Conservation (phyloP, 2,329 filamentous ascomycete genomes). For the Alternaria conjuncta region DNA sequence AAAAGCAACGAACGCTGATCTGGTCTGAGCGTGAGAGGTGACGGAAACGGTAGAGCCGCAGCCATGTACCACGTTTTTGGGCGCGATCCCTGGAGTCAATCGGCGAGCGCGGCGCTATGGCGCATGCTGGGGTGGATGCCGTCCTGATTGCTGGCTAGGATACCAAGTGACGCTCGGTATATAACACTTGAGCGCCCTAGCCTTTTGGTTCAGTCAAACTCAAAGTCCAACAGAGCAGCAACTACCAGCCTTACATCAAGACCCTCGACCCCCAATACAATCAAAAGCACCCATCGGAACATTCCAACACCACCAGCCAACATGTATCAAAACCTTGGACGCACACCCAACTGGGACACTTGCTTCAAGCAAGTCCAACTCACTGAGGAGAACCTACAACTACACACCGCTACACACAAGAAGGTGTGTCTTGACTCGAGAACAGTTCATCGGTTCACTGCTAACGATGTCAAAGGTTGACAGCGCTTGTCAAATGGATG, state of each 20-base stretch:
- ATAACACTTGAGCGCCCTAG: constrained; percentile 17
- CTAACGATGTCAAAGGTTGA: constrained; percentile 15
- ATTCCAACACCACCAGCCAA: constrained; percentile 1
- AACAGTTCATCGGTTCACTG: background rate
- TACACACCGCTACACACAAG: constrained; percentile 32
- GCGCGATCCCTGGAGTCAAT: constrained; percentile 24
- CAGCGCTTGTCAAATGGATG: constrained; percentile 13
- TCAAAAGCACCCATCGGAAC: background rate
- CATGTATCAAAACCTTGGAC: constrained; percentile 20
- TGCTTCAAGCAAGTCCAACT: constrained; percentile 22
- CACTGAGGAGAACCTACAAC: constrained; percentile 41
- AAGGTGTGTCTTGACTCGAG: constrained; percentile 25
- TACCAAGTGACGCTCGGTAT: constrained; percentile 6
- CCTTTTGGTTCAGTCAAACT: constrained; percentile 2
- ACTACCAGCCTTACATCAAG: background rate
- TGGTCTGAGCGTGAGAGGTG: constrained; percentile 16
- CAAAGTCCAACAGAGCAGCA: constrained; percentile 2
- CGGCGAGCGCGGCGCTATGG: constrained; percentile 26
- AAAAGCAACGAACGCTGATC: constrained; percentile 26
- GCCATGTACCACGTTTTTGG: constrained; percentile 31
- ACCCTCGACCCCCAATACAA: background rate
- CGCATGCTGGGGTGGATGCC: constrained; percentile 20
- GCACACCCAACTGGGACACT: constrained; percentile 13
- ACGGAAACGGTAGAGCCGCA: constrained; percentile 25
- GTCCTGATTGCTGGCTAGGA: constrained; percentile 17